These are phyloP conservation scores for Alisma plantagoaquatica DNA, from an alignment of 106 monocot species.

Conservation along the genomic window DNA sequence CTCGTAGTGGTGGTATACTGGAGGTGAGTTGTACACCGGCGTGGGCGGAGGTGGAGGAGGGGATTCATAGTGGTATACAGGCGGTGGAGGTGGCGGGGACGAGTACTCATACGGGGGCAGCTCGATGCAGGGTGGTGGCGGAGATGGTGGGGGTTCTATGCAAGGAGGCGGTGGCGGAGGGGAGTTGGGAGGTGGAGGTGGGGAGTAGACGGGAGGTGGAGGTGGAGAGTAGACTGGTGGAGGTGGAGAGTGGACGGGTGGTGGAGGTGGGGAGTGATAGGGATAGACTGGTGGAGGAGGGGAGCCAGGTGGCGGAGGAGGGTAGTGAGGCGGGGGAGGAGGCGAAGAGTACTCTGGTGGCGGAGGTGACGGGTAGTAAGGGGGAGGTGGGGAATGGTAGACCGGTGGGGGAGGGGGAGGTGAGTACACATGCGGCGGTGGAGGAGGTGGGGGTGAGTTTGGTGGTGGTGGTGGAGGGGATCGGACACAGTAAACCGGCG, in stretches of 20 bases:
- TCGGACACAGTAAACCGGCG: slow-evolving; percentile 1
- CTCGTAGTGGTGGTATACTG: neutral
- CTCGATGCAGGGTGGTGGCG: neutral
- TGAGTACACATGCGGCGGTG: neutral
- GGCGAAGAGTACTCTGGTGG: neutral
- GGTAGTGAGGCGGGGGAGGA: neutral
- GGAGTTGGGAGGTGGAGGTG: slow-evolving; percentile 1
- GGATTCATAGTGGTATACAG: neutral
- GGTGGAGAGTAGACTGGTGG: neutral
- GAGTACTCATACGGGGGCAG: slow-evolving; percentile 7
- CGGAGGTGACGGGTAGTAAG: slow-evolving; percentile 3
- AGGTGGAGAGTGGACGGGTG: neutral
- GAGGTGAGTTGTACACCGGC: neutral
- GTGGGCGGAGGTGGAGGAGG: slow-evolving; percentile 1
- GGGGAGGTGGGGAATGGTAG: slow-evolving; percentile 2
- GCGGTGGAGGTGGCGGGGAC: neutral
- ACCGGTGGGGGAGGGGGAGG: slow-evolving; percentile 4
- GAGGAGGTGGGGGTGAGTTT: slow-evolving; percentile 1
- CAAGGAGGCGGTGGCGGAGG: slow-evolving; percentile 11
- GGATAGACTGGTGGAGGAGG: neutral
- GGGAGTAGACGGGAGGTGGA: neutral
- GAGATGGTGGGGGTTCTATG: slow-evolving; percentile 1
- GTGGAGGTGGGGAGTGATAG: neutral
- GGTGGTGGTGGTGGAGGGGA: slow-evolving; percentile 2
- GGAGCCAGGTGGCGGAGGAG: neutral